Base-by-base conservation (phyloP, 139 green algal genomes). In the Marvania coccoides region DNA sequence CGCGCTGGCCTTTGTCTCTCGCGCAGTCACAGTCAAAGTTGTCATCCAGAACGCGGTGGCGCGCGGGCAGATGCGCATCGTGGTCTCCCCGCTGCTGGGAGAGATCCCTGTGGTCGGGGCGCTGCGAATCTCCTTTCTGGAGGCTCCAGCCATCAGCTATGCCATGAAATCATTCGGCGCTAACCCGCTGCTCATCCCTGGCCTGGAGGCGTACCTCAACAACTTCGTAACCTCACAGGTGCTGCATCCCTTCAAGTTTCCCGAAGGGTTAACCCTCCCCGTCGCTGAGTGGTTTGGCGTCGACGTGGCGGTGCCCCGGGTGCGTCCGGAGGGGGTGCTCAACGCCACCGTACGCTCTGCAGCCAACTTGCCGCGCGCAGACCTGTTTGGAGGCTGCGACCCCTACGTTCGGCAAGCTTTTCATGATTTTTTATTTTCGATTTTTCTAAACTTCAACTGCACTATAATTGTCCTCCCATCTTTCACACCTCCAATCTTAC, bases 301-400 rank as follows among this genome's bases (percentile, higher is more conserved):
- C 1, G 28, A 24, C 26, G 35, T 46, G 4, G 28, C n/a, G 13
- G 12, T 29, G 13, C 6, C 47, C 19, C 28, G 46, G 38, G 19
- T 65, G 62, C 42, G 58, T 8, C 72, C 72, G 0, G 24, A 71
- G 45, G 72, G 72, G 0, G 13, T 79, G 30, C 72, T 79, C 19
- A 47, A 40, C 47, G 65, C 73, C 7, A 38, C 13, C n/a, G 51
- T 79, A 5, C 28, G 59, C 14, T 35, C 51, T 8, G 72, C 64
- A 2, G 36, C 30, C 31, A 37, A 47, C 15, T 56, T 79, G 31
- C 72, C 72, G 3, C 57, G 72, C 42, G 73, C 66, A 40, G 72
- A 79, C 65, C 6, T 46, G 6, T 61, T 74, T 26, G 51, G 59
- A 9, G 5, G 47, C 33, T 28, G 31, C 14, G 63, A 73, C 30